A percentile compares a stretch with the other conserved stretches of the same genome.
Evolutionary conservation across 2,329 filamentous ascomycete species (phyloP).

Genomic region (Xylaria sp.): DNA sequence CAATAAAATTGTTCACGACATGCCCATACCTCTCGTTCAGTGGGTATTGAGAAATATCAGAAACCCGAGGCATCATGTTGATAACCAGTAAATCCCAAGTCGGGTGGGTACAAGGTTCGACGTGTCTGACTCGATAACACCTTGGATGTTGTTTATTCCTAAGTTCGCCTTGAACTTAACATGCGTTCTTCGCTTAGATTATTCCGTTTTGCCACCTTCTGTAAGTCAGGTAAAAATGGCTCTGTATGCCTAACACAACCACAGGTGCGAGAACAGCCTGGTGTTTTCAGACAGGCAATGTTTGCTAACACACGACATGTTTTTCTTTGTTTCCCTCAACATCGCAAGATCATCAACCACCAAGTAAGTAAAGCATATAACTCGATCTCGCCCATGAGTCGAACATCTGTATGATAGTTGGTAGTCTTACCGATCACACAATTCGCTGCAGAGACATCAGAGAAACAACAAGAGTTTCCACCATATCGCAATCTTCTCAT

Average conservation of each 20-base stretch:
- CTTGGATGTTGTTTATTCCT: background rate
- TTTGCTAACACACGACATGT: background rate
- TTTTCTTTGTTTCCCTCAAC: background rate
- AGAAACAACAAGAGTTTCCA: conserved; percentile 13
- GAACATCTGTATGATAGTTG: background rate
- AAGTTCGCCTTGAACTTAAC: background rate
- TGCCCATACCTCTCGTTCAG: background rate
- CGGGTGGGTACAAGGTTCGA: background rate
- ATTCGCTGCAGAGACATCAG: background rate
- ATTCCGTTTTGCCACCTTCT: background rate
- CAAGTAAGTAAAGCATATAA: background rate
- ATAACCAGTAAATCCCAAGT: background rate
- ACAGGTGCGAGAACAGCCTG: background rate
- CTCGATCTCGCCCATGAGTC: background rate
- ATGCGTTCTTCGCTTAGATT: background rate
- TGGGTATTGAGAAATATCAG: background rate
- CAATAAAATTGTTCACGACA: background rate
- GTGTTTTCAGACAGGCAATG: background rate
- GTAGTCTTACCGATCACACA: background rate
- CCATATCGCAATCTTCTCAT: background rate
- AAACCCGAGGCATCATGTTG: background rate
- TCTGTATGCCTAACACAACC: background rate
- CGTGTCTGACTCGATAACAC: background rate
- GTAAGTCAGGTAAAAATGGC: background rate
- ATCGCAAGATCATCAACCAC: too few species aligned